Evolutionary conservation across 805 yeast genomes (phyloP), one percentile per base, ranked within the genome.

Genomic region (Kuraishia cidri): DNA sequence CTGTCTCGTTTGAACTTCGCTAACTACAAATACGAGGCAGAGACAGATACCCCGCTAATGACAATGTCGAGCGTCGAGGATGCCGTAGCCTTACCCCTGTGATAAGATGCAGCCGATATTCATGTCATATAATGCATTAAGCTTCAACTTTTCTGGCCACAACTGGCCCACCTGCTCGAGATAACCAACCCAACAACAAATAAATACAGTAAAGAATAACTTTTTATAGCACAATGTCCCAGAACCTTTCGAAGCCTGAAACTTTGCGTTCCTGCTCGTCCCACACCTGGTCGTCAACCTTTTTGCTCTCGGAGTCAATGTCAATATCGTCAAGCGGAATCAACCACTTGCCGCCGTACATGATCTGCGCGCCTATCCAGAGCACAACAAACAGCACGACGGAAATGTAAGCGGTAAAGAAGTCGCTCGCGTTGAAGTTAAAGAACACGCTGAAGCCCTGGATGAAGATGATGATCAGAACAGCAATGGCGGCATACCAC

Each of bases 381-480:
- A 70, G 44, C 7, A 58, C 69, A 28, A 66, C 60, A 51, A 77
- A 78, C 30, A 79, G 55, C 35, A 81, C 66, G 14, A 80, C 62
- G 11, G 90, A 82, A 35, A 84, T 62, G 48, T 84, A 80, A 4
- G 87, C 81, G 21, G 88, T 86, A 35, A 80, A 58, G 46, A 80
- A 80, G 48, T 75, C 78, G 6, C 71, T 53, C 2, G 52, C 70
- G 9, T 63, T 65, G 62, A 50, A 54, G 35, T 47, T 44, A 35
- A 54, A 70, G 54, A 81, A 79, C 7, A 72, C 78, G 4, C 69
- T 75, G 51, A 75, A 81, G 32, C 88, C 88, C 37, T 55, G 54
- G 16, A 52, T 47, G 43, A 54, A 52, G 35, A 40, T 25, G 13
- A 48, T 28, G 19, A 79, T 41, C 10, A 64, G 52, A 41, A 79